Evolutionary conservation across 345 rosid genomes (phyloP).

Genomic region (Eucalyptus sideroxylon): DNA sequence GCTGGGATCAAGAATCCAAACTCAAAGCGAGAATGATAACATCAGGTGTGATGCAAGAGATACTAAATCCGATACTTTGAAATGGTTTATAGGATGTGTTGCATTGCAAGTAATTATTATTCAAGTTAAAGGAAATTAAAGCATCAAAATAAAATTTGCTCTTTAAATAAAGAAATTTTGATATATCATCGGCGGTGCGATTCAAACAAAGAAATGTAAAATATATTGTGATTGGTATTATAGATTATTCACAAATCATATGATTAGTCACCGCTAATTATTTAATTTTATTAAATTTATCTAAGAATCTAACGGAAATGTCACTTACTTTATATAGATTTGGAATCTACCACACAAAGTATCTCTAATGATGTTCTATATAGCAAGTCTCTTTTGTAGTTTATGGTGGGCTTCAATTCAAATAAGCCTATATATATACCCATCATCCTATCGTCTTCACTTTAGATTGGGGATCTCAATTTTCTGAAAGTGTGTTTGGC

Average conservation of each 20-base stretch:
- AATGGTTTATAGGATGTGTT: neutral
- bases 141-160: neutral
- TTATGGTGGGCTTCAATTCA: neutral
- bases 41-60: neutral
- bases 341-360: neutral
- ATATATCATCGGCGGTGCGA: rapidly evolving
- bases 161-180: neutral
- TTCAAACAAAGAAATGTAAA: neutral
- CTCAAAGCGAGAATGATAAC: neutral
- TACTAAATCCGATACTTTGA: neutral
- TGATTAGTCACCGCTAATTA: rapidly evolving
- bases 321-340: neutral
- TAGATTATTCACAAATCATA: neutral
- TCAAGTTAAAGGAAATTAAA: neutral
- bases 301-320: neutral
- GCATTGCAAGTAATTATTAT: neutral
- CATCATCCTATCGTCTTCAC: neutral
- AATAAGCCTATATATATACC: neutral
- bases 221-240: neutral
- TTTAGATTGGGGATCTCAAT: neutral
- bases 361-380: neutral
- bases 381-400: neutral
- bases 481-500: neutral
- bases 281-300: neutral
- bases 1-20: neutral